Evolutionary conservation across 257 asterid species (phyloP), one percentile per base, ranked within the genome.

Genomic region (Solanum pimpinellifolium): DNA sequence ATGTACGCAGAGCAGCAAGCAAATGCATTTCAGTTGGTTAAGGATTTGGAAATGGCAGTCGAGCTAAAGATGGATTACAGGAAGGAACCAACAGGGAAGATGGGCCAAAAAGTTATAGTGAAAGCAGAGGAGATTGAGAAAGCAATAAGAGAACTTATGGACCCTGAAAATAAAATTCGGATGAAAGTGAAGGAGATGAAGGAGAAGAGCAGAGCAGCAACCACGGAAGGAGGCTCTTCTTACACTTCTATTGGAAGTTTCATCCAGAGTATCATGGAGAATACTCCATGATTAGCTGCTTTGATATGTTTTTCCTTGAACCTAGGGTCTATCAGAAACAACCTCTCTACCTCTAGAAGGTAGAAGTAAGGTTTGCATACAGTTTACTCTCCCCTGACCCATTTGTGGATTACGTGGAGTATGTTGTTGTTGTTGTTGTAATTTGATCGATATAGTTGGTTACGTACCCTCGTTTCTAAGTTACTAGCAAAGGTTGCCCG

Each of bases 21-120:
- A 5, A 87, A 87, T 52, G 89, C 89, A 0, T 87, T 87, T 68
- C 56, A 77, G 76, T 31, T 87, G 87, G 65, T 83, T 35, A 39
- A 83, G 3, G 89, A 87, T 15, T 68, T 87, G 62, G 89, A 37
- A 33, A 87, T 83, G 44, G 89, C 66, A 20, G 77, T 83, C 15
- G 89, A 87, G 73, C 49, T 87, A 25, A 87, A 47, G 44, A 83
- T 87, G 76, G 87, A 87, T 33, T 87, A 87, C 65, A 68, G 25
- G 74, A 23, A 29, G 8, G 62, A 60, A 18, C 47, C 44, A 2
- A 33, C 18, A 56, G 69, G 7, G 29, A 33, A 11, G 11, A 29
- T 4, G 29, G 70, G 2, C 86, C 35, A 41, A 59, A 49, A 33
- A 12, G 9, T 42, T n/a, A 76, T 87, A 31, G 86, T 87, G 29